Base-by-base conservation (phyloP, 192 early-diverging fungal genomes). In the Entomortierella parvispora region DNA sequence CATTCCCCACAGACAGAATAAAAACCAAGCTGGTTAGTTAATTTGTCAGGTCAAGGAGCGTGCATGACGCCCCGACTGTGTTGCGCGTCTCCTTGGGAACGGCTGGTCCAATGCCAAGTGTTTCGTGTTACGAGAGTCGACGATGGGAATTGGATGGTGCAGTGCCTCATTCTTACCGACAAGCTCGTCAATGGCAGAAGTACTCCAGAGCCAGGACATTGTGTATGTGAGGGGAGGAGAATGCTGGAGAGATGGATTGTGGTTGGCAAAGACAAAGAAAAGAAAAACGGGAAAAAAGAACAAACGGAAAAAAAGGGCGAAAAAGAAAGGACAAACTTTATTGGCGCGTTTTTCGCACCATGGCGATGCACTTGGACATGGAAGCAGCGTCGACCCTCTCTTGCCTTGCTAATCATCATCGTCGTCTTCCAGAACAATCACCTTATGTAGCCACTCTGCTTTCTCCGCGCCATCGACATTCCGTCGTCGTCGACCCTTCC, bases 171-270 rank as follows among this genome's bases (percentile, higher is more conserved):
- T 20, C 79, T 77, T 81, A 84, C 83, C 83, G 34, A 84, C 70
- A 51, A 72, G 67, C 48, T 84, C 83, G 54, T 84, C 80, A 58
- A 84, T 72, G 51, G 79, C 74, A 10, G 65, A 79, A 18, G 69
- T 4, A 26, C 82, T 65, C 64, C 69, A 81, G 37, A 84, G 64
- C 74, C 81, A 79, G 10, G 70, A 62, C 76, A 79, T 82, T 37
- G 60, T 53, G 54, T 28, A 18, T 50, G 22, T 0, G 31, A 18
- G 25, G 17, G 57, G 14, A 48, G 8, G 20, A 5, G 42, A 20
- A 17, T 22, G 22, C 7, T 53, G 25, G 17, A 9, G 26, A 17
- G 29, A 17, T 15, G 51, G 15, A 31, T 56, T 15, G n/a, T 37
- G 32, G 52, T n/a, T 1, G 22, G 12, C 34, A 47, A 29, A 1